Evolutionary conservation across 805 yeast species (phyloP), one percentile per base, ranked within the genome.

Genomic region (Candida taoyuanica): DNA sequence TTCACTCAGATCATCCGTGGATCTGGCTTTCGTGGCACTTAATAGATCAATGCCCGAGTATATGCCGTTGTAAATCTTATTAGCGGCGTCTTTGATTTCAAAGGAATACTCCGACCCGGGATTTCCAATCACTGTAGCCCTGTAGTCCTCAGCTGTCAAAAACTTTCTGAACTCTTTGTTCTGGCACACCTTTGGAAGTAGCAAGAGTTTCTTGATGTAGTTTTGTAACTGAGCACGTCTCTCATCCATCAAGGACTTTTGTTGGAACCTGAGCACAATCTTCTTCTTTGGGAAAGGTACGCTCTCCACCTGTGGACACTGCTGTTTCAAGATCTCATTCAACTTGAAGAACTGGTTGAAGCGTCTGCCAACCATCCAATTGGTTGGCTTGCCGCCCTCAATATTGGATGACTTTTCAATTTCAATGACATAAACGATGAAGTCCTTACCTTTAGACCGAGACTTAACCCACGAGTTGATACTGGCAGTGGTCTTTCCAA

Each of bases 361-460:
- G 40, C 98, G 67, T 48, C 96, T 65, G 0, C 95, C 91, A n/a
- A 88, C 84, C 37, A 85, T 77, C 97, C 97, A 91, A 0, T 86
- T 83, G 0, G 89, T 86, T 3, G 74, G 65, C 5, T 71, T 68
- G 7, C 63, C 56, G 3, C 65, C 69, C 3, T 73, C 74, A 21
- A 59, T 55, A 6, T 61, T 61, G 1, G 41, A 43, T 8, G 52
- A 63, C 55, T 78, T 81, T 37, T 78, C 80, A 4, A 91, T 85
- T 50, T 81, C 87, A 21, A 91, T 81, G 20, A 86, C 71, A 59
- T 89, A 89, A 34, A 84, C 64, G 5, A 78, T 76, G 44, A 74
- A 82, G 30, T 76, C 85, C 36, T 69, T 73, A 0, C 81, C 78
- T 20, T 68, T 61, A 26, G 76, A 79, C n/a, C 62, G 54, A 11